Conservation (phyloP, 257 asterid species). For the Penstemon newberryi region DNA sequence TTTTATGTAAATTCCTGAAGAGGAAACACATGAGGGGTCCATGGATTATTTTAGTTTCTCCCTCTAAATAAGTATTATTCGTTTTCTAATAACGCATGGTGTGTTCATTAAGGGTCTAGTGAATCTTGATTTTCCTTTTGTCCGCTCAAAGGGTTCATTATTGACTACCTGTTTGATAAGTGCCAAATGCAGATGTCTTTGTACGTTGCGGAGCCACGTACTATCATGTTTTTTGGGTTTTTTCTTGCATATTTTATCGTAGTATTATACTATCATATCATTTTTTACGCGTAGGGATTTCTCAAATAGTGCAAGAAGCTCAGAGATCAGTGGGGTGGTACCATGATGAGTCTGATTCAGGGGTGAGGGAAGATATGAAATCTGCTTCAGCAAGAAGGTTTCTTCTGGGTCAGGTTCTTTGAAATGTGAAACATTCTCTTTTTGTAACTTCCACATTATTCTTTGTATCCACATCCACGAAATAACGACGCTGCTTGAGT, state of each 20-base stretch:
- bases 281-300: constrained; percentile 52
- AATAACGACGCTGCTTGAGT: not conserved
- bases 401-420: constrained; percentile 49
- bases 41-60: not conserved
- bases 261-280: not conserved
- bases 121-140: not conserved
- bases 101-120: not conserved
- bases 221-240: not conserved
- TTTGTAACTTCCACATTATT: not conserved
- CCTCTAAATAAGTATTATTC: not conserved
- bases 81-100: not conserved
- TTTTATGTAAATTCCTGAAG: constrained; percentile 19
- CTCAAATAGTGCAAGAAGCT: constrained; percentile 71
- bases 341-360: constrained; percentile 62
- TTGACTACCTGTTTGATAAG: no score
- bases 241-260: not conserved
- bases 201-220: not conserved
- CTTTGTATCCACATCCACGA: constrained; percentile 23
- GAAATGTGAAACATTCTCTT: constrained; percentile 30
- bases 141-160: no score
- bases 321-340: constrained; percentile 81
- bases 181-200: no score
- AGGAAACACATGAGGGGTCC: constrained; percentile 6
- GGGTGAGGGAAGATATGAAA: constrained; percentile 34
- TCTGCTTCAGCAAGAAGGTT: constrained; percentile 47